Percentiles rank a stretch among this genome's conserved stretches.
phyloP scores from a whole-genome alignment of 768 basidiomycete genomes.

The Tremella yokohamensis region DNA sequence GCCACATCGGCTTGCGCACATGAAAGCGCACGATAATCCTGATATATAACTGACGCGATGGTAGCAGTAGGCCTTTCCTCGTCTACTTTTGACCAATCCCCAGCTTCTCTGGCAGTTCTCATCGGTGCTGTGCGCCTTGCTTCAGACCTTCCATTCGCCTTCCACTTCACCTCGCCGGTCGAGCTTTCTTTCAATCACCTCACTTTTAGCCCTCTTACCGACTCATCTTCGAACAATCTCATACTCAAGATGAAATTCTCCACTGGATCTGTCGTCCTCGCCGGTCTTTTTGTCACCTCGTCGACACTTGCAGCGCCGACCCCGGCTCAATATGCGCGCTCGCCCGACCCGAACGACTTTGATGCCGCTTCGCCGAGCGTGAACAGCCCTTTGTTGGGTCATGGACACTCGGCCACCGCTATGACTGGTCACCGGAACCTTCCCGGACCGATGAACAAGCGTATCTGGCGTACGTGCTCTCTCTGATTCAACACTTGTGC shows the following conservation, averaged over 20 bases:
- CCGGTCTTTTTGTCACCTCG: slow-evolving; percentile 24
- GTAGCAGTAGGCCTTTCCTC: not conserved
- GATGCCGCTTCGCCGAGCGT: slow-evolving; percentile 6
- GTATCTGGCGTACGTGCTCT: slow-evolving; percentile 9
- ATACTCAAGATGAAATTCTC: slow-evolving; percentile 34
- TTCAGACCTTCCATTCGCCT: slow-evolving; percentile 8
- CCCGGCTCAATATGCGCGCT: slow-evolving; percentile 7
- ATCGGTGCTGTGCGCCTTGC: slow-evolving; percentile 2
- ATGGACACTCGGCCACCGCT: not conserved
- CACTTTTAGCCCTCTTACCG: too few relatives aligned
- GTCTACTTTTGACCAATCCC: slow-evolving; percentile 4
- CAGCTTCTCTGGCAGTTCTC: slow-evolving; percentile 1
- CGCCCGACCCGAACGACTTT: slow-evolving; percentile 16
- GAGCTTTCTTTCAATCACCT: not conserved
- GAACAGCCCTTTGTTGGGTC: slow-evolving; percentile 7
- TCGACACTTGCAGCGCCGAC: slow-evolving; percentile 27
- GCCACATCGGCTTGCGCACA: not conserved
- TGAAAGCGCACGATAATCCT: not conserved
- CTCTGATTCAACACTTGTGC: not conserved
- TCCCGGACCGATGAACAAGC: slow-evolving; percentile 6
- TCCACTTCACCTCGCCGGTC: slow-evolving; percentile 3
- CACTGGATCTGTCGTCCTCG: slow-evolving; percentile 32
- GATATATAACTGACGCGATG: not conserved
- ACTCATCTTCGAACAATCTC: not conserved
- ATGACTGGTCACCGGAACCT: slow-evolving; percentile 7